Base-by-base conservation (phyloP, 441 rosid species). In the Populus hybrid region DNA sequence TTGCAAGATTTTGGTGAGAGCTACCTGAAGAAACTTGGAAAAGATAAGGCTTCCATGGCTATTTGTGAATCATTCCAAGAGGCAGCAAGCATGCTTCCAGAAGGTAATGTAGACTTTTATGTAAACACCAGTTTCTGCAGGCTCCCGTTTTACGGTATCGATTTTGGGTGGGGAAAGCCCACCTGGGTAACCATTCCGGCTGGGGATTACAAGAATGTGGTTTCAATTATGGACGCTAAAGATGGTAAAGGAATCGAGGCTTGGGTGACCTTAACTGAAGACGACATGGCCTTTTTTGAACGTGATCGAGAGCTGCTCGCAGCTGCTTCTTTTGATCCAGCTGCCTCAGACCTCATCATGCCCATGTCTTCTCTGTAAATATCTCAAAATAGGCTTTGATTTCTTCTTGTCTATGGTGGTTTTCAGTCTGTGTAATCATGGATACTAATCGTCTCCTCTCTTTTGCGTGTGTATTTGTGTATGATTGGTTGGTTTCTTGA, bases 221-320 rank as follows among this genome's bases (percentile, higher is more conserved):
- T 72, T 3, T 5, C 78, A 40, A 38, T 86, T 67, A 34, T 71
- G 61, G 85, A 85, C 23, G 69, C 87, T 2, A 88, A 75, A 21
- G 87, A 84, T 9, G 89, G 85, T 30, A 78, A 78, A n/a, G 88
- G 84, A 4, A 75, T 89, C 20, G 96, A 88, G 79, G 91, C 79
- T 18, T 84, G 89, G 89, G 72, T 86, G 73, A 66, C 74, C 2
- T 10, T 86, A 26, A 61, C 34, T 1, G 82, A 83, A 73, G 80
- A 77, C 72, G 91, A 80, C 20, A 81, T 80, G 85, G 72, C 73
- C 0, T 5, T 72, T 38, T 38, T 88, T 20, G 75, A 82, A 68
- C 46, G 18, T 12, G 78, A 85, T 26, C 34, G 67, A 30, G 87
- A 86, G 59, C 46, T 87, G 74, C 88, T 87, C 73, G 38, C 74